phyloP scores from a whole-genome alignment of 768 basidiomycete species.

The Russula sp. region DNA sequence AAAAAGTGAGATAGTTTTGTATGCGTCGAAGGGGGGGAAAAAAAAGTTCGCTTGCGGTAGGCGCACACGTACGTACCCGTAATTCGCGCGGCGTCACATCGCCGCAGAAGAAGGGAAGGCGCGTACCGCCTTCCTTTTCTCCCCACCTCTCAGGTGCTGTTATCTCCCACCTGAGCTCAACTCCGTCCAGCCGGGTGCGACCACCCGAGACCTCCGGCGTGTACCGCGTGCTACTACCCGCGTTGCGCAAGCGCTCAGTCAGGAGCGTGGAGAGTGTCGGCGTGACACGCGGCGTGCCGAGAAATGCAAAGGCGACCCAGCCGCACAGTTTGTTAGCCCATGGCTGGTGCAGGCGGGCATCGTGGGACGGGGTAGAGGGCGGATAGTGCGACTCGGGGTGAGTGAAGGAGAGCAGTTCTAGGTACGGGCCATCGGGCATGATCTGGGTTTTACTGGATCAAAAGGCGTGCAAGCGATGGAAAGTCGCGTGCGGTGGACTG shows the following conservation, averaged over 20 bases:
- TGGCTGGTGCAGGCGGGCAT: slow-evolving; percentile 36
- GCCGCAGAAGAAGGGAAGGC: slow-evolving; percentile 66
- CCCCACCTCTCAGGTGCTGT: slow-evolving; percentile 30
- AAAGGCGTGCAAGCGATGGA: background rate
- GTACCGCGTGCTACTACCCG: slow-evolving; percentile 37
- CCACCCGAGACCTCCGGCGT: slow-evolving; percentile 43
- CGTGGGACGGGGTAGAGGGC: slow-evolving; percentile 38
- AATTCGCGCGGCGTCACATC: slow-evolving; percentile 55
- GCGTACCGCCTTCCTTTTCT: slow-evolving; percentile 25
- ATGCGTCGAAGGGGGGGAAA: background rate
- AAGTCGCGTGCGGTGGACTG: slow-evolving; percentile 2
- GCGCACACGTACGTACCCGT: slow-evolving; percentile 35
- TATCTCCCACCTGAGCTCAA: slow-evolving; percentile 51
- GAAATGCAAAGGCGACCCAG: slow-evolving; percentile 63
- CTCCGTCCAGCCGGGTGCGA: slow-evolving; percentile 48
- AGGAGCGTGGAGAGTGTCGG: slow-evolving; percentile 43
- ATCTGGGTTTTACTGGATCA: slow-evolving; percentile 30
- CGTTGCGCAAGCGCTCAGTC: slow-evolving; percentile 39
- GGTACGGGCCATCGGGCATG: slow-evolving; percentile 50
- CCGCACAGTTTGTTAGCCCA: slow-evolving; percentile 52
- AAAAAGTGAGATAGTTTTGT: too few species aligned
- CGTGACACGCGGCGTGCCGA: slow-evolving; percentile 38
- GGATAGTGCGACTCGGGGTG: slow-evolving; percentile 49
- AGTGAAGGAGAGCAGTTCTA: slow-evolving; percentile 65
- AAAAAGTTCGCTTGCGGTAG: background rate